phyloP scores from a whole-genome alignment of 2,329 filamentous ascomycete genomes.

The Lecanicillium sp. region DNA sequence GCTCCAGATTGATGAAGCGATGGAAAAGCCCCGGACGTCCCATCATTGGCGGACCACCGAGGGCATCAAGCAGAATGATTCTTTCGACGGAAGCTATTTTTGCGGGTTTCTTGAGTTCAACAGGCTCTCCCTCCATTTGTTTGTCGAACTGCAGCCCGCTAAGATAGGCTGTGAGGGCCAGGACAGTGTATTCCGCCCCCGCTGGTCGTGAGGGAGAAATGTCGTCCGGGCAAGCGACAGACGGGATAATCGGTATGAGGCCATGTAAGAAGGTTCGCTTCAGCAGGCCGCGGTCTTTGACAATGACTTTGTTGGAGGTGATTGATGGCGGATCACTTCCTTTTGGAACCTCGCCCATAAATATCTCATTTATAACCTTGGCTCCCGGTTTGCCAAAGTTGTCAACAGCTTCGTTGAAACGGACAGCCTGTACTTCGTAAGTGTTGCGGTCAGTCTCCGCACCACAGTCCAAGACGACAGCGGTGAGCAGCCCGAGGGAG shows the following conservation, averaged over 20 bases:
- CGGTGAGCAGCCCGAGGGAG: conserved; percentile 70
- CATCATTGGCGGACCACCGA: conserved; percentile 73
- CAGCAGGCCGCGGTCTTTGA: conserved; percentile 24
- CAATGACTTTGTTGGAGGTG: conserved; percentile 17
- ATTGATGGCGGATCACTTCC: conserved; percentile 10
- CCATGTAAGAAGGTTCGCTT: conserved; percentile 22
- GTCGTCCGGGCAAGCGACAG: conserved; percentile 33
- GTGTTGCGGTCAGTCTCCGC: conserved; percentile 29
- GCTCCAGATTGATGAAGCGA: conserved; percentile 81
- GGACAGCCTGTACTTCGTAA: conserved; percentile 56
- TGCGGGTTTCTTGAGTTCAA: conserved; percentile 13
- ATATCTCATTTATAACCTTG: conserved; percentile 42
- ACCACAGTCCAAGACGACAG: conserved; percentile 73
- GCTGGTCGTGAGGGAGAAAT: conserved; percentile 29
- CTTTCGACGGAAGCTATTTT: conserved; percentile 64
- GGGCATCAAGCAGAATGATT: conserved; percentile 78
- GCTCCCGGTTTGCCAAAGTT: conserved; percentile 59
- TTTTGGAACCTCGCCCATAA: conserved; percentile 1
- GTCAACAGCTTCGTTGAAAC: conserved; percentile 69
- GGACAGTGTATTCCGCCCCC: conserved; percentile 53
- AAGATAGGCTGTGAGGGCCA: conserved; percentile 71
- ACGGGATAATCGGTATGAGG: conserved; percentile 30
- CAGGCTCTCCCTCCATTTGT: background rate
- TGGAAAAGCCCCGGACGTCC: conserved; percentile 27
- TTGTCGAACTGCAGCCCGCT: conserved; percentile 50